Evolutionary conservation across 2,329 filamentous ascomycete genomes (phyloP), one percentile per base, ranked within the genome.

Genomic region (Apiospora phragmitis): DNA sequence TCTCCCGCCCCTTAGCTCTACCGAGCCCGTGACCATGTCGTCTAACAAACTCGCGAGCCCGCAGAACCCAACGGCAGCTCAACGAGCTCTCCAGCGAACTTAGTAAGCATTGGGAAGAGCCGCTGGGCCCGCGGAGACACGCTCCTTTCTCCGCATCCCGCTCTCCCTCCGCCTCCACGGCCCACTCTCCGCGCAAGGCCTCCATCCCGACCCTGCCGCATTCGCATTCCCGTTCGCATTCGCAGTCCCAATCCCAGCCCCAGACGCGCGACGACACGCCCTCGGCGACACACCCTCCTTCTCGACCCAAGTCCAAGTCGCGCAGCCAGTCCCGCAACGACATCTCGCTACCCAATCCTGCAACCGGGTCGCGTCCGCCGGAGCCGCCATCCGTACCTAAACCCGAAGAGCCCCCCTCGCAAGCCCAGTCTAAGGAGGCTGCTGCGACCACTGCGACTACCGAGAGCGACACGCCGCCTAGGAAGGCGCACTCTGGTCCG

Each of bases 61-160:
- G 55, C 55, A 68, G 59, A 49, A 71, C 68, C 55, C 72, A 70
- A 69, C 71, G 69, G 45, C 70, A 70, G 24, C 55, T 74, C 66
- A 75, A 72, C 59, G 47, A 72, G 32, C 70, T 77, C 47, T 67
- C 71, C 29, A 70, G 68, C 71, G 68, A 70, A 9, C 73, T 77
- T 65, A 75, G 75, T 45, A 69, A 68, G 16, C 71, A 71, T 68
- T 77, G 74, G 75, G 69, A 73, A 32, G 21, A 43, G 24, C 72
- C 74, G 8, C 67, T 42, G 35, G 68, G 65, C 14, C 38, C 67
- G 49, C 74, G 74, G 45, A 71, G 74, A 35, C 26, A 67, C 24
- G 42, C 59, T 42, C 65, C 59, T 35, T 47, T 42, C 42, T 72
- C 71, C 29, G 29, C 55, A 29, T 49, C 69, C 67, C 47, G 26